Percentiles rank a stretch among this genome's conserved stretches.
Evolutionary conservation across 2,329 filamentous ascomycete genomes (phyloP).

Genomic region (Diaporthe citrichinensis): DNA sequence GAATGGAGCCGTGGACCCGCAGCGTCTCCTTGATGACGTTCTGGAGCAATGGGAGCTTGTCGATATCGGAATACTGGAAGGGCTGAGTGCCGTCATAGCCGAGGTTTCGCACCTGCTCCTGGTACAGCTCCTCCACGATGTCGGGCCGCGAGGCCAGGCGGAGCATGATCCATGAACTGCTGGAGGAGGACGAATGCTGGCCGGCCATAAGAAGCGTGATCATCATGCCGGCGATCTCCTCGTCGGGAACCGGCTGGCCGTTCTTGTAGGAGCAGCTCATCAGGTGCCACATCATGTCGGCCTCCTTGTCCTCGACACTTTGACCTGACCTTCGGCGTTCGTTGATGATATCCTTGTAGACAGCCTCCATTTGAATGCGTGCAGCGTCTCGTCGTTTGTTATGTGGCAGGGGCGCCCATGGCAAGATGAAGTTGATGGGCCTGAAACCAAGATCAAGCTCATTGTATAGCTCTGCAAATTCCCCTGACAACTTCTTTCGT

Average conservation of each 20-base stretch:
- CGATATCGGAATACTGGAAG: slow-evolving; percentile 71
- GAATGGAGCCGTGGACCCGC: slow-evolving; percentile 79
- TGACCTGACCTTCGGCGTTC: slow-evolving; percentile 70
- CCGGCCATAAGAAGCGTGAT: slow-evolving; percentile 94
- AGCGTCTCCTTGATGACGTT: slow-evolving; percentile 81
- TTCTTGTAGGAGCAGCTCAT: slow-evolving; percentile 91
- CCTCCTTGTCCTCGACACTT: slow-evolving; percentile 60
- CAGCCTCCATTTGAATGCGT: slow-evolving; percentile 71
- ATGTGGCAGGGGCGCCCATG: slow-evolving; percentile 90
- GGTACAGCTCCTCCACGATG: slow-evolving; percentile 84
- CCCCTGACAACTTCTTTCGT: slow-evolving; percentile 83
- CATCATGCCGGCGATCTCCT: slow-evolving; percentile 93
- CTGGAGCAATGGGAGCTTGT: slow-evolving; percentile 71
- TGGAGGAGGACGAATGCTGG: slow-evolving; percentile 90
- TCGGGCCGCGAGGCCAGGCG: slow-evolving; percentile 83
- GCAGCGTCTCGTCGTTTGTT: slow-evolving; percentile 86
- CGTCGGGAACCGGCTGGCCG: slow-evolving; percentile 82
- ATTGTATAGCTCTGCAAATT: slow-evolving; percentile 83
- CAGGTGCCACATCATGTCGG: slow-evolving; percentile 91
- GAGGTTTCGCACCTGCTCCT: slow-evolving; percentile 73
- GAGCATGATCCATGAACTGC: slow-evolving; percentile 87
- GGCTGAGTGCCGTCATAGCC: slow-evolving; percentile 54
- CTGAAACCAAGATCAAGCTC: slow-evolving; percentile 92
- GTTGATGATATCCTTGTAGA: slow-evolving; percentile 87
- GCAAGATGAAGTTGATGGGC: slow-evolving; percentile 90